Evolutionary conservation across 2,329 filamentous ascomycete genomes (phyloP).

Genomic region (Phaeoacremonium minimum): DNA sequence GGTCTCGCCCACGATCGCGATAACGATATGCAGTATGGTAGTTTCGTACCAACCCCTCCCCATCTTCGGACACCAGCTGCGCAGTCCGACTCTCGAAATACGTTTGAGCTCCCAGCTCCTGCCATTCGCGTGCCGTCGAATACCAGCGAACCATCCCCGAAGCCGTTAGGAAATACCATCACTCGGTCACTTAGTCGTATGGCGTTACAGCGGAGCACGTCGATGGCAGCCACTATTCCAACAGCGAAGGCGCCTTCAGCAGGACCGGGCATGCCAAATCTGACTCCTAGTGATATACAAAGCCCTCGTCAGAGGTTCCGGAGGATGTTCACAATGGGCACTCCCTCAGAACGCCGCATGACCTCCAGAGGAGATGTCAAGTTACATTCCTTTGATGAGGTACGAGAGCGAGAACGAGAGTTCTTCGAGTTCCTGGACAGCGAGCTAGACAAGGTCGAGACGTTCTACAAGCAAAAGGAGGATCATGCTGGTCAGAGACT

Average conservation of each 20-base stretch:
- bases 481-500: conserved; percentile 75
- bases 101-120: conserved; percentile 50
- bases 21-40: conserved; percentile 45
- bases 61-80: conserved; percentile 12
- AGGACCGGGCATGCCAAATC: conserved; percentile 10
- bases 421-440: conserved; percentile 82
- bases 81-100: conserved; percentile 22
- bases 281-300: conserved; percentile 16
- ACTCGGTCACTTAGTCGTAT: conserved; percentile 17
- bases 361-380: conserved; percentile 35
- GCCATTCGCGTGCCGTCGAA: conserved; percentile 38
- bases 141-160: conserved; percentile 14
- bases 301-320: conserved; percentile 24
- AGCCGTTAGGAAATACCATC: conserved; percentile 7
- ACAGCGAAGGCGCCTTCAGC: no score
- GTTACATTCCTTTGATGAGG: conserved; percentile 37
- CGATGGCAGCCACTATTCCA: no score
- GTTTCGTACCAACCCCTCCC: conserved; percentile 41
- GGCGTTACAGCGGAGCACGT: conserved; percentile 29
- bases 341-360: conserved; percentile 25
- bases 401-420: conserved; percentile 72
- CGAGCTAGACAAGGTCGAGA: conserved; percentile 87
- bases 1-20: conserved; percentile 31
- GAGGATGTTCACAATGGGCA: conserved; percentile 34
- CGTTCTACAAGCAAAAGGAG: conserved; percentile 86